Conservation (phyloP, 169 alveolate species). For the Eimeria necatrix region DNA sequence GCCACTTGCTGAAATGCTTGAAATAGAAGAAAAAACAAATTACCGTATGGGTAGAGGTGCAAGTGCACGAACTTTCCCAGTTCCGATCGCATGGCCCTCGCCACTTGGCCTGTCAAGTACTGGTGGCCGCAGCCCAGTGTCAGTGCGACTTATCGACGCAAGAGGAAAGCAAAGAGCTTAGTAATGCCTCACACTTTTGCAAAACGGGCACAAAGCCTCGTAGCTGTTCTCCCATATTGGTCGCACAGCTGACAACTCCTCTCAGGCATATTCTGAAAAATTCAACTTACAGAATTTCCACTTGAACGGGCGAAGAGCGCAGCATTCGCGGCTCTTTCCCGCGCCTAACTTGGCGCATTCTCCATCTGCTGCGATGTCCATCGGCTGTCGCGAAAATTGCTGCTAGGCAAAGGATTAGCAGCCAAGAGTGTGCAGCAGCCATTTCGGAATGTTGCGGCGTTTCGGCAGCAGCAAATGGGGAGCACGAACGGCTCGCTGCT, state of each 20-base stretch:
- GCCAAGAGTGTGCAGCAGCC: not conserved
- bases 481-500: too few relatives aligned
- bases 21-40: not conserved
- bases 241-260: not conserved
- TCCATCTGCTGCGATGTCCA: not conserved
- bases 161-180: not conserved
- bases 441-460: not conserved
- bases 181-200: conserved; percentile 34
- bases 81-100: conserved; percentile 38
- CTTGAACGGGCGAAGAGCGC: not conserved
- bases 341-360: not conserved
- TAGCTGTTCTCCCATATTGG: not conserved
- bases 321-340: not conserved
- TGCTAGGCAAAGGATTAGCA: not conserved
- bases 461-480: too few relatives aligned
- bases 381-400: not conserved
- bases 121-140: not conserved
- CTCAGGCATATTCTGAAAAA: not conserved
- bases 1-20: not conserved
- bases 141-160: not conserved
- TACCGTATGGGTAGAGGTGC: conserved; percentile 58
- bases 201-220: conserved; percentile 45
- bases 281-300: not conserved
- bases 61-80: conserved; percentile 42
- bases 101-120: conserved; percentile 55